Conservation (phyloP, 1,284 basidiomycete genomes). For the Fistulinella cinereoalba region DNA sequence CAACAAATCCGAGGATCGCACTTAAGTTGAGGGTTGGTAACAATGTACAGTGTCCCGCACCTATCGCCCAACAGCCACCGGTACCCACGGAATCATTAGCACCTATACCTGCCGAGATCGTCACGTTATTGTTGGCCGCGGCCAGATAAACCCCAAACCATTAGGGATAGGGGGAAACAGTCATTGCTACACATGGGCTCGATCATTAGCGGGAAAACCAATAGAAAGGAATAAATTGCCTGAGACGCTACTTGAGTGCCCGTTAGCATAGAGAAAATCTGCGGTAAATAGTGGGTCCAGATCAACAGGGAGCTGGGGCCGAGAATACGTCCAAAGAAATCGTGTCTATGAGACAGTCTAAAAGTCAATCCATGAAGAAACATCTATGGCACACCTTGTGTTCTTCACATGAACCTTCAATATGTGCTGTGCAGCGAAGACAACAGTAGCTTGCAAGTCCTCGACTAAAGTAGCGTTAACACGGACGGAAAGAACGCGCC, state of each 20-base stretch:
- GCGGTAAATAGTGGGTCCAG: not conserved
- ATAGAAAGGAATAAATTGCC: not conserved
- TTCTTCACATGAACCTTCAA: not conserved
- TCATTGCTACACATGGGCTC: not conserved
- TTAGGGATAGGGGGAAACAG: not conserved
- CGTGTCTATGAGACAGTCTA: not conserved
- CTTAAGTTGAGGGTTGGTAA: constrained; percentile 43
- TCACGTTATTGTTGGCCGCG: not conserved
- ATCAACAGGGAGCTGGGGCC: not conserved
- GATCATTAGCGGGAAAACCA: not conserved
- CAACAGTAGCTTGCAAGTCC: not conserved
- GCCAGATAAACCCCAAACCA: constrained; percentile 1
- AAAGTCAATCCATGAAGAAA: not conserved
- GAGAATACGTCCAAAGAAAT: not conserved
- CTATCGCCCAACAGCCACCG: constrained; percentile 40
- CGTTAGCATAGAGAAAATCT: not conserved
- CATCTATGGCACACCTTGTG: not conserved
- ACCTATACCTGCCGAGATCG: not conserved
- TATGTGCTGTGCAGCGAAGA: not conserved
- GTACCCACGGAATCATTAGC: constrained; percentile 36
- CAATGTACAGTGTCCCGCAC: constrained; percentile 43
- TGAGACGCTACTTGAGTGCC: not conserved
- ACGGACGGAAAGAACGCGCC: not conserved
- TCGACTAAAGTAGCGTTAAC: not conserved
- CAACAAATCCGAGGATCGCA: constrained; percentile 8